These are phyloP conservation scores for Euryodendron excelsum DNA, from an alignment of 148 eudicot species.

Conservation along the genomic window DNA sequence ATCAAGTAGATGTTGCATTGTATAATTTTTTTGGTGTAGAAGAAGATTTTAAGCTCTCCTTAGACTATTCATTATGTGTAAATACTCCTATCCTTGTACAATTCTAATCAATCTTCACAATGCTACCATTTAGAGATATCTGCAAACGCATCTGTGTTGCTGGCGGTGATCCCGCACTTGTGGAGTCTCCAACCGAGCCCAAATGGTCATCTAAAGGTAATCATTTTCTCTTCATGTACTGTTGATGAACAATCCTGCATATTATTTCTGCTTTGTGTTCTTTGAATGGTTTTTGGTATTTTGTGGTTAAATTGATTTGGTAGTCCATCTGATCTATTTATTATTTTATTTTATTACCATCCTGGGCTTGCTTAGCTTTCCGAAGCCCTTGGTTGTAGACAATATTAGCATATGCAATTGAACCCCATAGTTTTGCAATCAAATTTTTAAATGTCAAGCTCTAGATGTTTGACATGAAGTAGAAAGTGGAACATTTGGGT, in stretches of 20 bases:
- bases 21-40: neutral
- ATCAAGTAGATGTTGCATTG: neutral
- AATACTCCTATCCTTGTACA: neutral
- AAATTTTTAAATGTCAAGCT: neutral
- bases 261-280: neutral
- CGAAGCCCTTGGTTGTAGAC: neutral
- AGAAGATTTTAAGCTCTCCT: too few species aligned
- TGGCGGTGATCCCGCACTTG: slow-evolving; percentile 62
- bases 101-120: neutral
- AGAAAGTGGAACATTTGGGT: neutral
- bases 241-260: neutral
- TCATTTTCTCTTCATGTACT: neutral
- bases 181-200: slow-evolving; percentile 92
- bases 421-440: too few species aligned
- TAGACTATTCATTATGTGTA: neutral
- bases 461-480: neutral
- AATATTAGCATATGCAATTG: too few species aligned
- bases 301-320: slow-evolving; percentile 7
- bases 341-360: neutral
- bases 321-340: neutral
- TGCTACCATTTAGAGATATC: slow-evolving; percentile 46
- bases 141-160: slow-evolving; percentile 70
- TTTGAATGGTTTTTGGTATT: neutral
- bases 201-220: slow-evolving; percentile 90
- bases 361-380: neutral